Conservation (phyloP, 805 yeast genomes). For the Candida anglica region DNA sequence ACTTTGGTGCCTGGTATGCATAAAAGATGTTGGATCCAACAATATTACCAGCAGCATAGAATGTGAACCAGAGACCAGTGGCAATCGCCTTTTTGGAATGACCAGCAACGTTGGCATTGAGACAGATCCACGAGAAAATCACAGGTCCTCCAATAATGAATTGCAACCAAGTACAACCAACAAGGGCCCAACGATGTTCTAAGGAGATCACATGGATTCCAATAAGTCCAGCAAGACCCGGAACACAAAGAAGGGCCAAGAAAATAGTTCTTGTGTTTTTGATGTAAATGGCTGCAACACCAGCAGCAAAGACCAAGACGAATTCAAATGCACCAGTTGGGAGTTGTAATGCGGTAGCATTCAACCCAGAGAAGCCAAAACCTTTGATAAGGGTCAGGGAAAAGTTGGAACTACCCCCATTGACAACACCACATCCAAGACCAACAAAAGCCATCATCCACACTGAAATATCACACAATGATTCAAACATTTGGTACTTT, state of each 20-base stretch:
- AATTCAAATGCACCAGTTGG: conserved; percentile 25
- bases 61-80: conserved; percentile 16
- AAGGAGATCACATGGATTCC: conserved; percentile 16
- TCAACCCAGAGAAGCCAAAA: conserved; percentile 27
- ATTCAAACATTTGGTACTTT: conserved; percentile 16
- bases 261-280: conserved; percentile 14
- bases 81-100: conserved; percentile 19
- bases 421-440: conserved; percentile 26
- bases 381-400: conserved; percentile 23
- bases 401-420: conserved; percentile 24
- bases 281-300: conserved; percentile 16
- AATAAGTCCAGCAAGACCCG: conserved; percentile 22
- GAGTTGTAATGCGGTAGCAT: conserved; percentile 22
- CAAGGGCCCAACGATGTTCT: conserved; percentile 20
- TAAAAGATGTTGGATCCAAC: conserved; percentile 22
- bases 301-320: conserved; percentile 22
- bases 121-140: conserved; percentile 20
- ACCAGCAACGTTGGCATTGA: conserved; percentile 19
- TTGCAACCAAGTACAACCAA: conserved; percentile 28
- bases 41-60: conserved; percentile 27
- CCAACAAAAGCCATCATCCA: conserved; percentile 18
- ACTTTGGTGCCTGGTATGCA: conserved; percentile 20
- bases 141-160: conserved; percentile 28
- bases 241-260: conserved; percentile 13
- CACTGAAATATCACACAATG: conserved; percentile 15